These are phyloP conservation scores for Termitomyces sp. DNA, from an alignment of 768 basidiomycete genomes.

Conservation along the genomic window DNA sequence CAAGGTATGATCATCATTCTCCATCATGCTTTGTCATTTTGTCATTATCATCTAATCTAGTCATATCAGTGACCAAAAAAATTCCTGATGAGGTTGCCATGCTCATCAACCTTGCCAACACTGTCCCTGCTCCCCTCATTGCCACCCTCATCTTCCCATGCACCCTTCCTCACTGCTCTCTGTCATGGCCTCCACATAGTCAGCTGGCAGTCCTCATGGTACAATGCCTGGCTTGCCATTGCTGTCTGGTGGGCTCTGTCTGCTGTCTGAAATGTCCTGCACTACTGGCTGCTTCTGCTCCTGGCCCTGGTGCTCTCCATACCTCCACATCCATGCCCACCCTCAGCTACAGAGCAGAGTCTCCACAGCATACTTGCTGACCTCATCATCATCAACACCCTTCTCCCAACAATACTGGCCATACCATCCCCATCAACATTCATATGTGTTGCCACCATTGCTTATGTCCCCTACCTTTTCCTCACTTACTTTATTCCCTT, in stretches of 20 bases:
- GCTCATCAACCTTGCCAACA: slow-evolving; percentile 46
- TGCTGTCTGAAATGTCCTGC: slow-evolving; percentile 53
- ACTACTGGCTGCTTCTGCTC: slow-evolving; percentile 27
- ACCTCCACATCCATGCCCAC: slow-evolving; percentile 18
- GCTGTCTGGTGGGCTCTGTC: slow-evolving; percentile 79
- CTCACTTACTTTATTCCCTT: slow-evolving; percentile 64
- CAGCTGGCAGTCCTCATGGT: slow-evolving; percentile 58
- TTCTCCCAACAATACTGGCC: slow-evolving; percentile 44
- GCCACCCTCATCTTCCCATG: slow-evolving; percentile 60
- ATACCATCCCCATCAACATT: slow-evolving; percentile 34
- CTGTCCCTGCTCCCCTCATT: slow-evolving; percentile 64
- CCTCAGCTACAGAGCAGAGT: slow-evolving; percentile 51
- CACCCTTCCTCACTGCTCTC: slow-evolving; percentile 48
- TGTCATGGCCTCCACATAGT: slow-evolving; percentile 46
- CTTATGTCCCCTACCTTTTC: slow-evolving; percentile 67
- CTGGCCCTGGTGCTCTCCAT: slow-evolving; percentile 7
- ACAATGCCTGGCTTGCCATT: slow-evolving; percentile 65
- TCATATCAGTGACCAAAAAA: too few relatives aligned
- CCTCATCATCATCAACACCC: slow-evolving; percentile 60
- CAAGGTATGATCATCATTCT: too few relatives aligned
- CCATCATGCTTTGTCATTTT: too few relatives aligned
- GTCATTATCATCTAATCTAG: too few relatives aligned
- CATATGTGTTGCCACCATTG: slow-evolving; percentile 52
- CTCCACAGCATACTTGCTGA: slow-evolving; percentile 60
- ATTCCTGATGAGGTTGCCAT: too few relatives aligned